A percentile compares a stretch with the other conserved stretches of the same genome.
These are phyloP conservation scores for Kwoniella shivajii DNA, from an alignment of 1,284 basidiomycete species.

Conservation along the genomic window DNA sequence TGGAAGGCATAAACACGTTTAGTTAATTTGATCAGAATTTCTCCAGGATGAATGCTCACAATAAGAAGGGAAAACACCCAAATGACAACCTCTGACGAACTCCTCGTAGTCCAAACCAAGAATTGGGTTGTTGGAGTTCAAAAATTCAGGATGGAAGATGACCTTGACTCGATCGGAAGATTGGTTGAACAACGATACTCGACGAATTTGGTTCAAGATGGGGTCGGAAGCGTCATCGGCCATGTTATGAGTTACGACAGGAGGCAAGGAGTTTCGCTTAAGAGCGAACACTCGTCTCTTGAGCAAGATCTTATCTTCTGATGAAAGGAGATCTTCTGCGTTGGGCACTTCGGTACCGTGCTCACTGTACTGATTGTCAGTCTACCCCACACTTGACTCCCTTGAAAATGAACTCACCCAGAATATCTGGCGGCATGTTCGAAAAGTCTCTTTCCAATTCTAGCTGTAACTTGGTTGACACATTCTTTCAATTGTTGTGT, in stretches of 20 bases:
- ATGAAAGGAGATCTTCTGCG: constrained; percentile 76
- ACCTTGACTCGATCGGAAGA: constrained; percentile 86
- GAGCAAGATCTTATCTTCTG: constrained; percentile 91
- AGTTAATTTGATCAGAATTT: background rate
- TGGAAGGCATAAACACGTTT: too few relatives aligned
- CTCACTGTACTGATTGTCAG: constrained; percentile 59
- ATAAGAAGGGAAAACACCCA: constrained; percentile 97
- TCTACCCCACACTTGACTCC: background rate
- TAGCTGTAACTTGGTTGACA: constrained; percentile 89
- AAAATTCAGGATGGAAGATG: constrained; percentile 97
- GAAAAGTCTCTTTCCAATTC: constrained; percentile 87
- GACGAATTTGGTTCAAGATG: constrained; percentile 90
- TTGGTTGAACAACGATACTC: constrained; percentile 88
- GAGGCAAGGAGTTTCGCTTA: constrained; percentile 88
- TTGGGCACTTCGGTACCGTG: constrained; percentile 70
- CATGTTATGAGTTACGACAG: constrained; percentile 98
- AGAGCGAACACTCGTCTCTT: constrained; percentile 96
- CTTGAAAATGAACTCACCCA: constrained; percentile 61
- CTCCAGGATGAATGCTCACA: too few relatives aligned
- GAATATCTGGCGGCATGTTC: constrained; percentile 91
- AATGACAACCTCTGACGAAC: constrained; percentile 95
- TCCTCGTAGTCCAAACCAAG: constrained; percentile 97
- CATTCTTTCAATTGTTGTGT: constrained; percentile 95
- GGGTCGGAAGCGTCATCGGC: constrained; percentile 88
- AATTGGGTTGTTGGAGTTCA: constrained; percentile 97